Conservation (phyloP, 495 filamentous ascomycete genomes). For the Daldinia caldariorum region DNA sequence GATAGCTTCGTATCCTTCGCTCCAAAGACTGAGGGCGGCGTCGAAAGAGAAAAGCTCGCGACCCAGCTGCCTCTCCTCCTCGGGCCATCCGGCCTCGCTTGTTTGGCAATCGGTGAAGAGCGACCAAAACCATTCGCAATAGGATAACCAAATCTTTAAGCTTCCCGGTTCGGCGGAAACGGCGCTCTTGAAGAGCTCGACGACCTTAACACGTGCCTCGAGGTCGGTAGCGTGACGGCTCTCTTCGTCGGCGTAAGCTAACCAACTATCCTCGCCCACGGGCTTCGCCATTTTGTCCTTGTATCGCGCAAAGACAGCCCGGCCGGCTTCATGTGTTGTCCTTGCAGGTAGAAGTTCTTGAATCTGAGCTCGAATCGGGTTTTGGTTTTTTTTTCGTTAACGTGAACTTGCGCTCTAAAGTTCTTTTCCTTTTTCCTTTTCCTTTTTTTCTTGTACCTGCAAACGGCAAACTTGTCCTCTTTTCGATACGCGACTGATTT, state of each 20-base stretch:
- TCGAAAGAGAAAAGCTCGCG: conserved; percentile 84
- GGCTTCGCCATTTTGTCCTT: conserved; percentile 60
- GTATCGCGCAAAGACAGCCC: conserved; percentile 39
- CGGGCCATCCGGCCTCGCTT: conserved; percentile 70
- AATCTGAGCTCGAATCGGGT: conserved; percentile 17
- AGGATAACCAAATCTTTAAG: conserved; percentile 85
- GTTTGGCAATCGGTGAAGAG: conserved; percentile 73
- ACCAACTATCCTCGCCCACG: conserved; percentile 65
- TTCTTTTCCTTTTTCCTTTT: neutral
- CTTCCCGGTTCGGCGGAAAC: conserved; percentile 85
- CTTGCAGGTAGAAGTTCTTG: conserved; percentile 10
- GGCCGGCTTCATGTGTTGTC: conserved; percentile 43
- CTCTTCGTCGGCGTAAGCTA: conserved; percentile 63
- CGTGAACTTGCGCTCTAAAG: conserved; percentile 13
- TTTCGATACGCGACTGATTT: conserved; percentile 35
- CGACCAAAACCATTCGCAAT: conserved; percentile 85
- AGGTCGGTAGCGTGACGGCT: conserved; percentile 60
- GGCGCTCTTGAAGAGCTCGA: conserved; percentile 84
- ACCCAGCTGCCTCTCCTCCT: conserved; percentile 78
- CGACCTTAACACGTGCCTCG: conserved; percentile 71
- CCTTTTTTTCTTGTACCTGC: neutral
- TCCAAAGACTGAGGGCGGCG: conserved; percentile 79
- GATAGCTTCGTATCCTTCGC: conserved; percentile 78
- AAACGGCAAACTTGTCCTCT: conserved; percentile 39
- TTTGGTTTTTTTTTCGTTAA: conserved; percentile 13